Percentiles rank a stretch among this genome's conserved stretches.
Evolutionary conservation across 2,329 filamentous ascomycete genomes (phyloP).

Genomic region (Ophiostoma sp.): DNA sequence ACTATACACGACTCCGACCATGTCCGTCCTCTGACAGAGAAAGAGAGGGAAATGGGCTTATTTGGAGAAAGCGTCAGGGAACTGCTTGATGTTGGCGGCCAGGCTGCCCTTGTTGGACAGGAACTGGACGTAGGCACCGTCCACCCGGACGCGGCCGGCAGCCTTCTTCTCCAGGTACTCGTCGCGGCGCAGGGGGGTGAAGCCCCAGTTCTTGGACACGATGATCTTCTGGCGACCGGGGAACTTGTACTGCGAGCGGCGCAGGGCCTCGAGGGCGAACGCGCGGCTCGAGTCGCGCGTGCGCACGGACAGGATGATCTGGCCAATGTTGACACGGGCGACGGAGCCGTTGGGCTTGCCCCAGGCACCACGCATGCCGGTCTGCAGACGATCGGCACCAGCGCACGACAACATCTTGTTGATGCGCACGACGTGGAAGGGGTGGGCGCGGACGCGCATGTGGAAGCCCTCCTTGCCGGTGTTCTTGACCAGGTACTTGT

Average conservation of each 20-base stretch:
- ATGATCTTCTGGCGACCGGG: slow-evolving; percentile 99
- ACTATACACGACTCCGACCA: neutral
- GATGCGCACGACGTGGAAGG: slow-evolving; percentile 99
- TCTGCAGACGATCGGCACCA: slow-evolving; percentile 99
- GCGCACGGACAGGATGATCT: slow-evolving; percentile 95
- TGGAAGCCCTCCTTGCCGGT: slow-evolving; percentile 70
- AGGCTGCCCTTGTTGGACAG: slow-evolving; percentile 87
- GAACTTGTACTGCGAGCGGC: slow-evolving; percentile 99
- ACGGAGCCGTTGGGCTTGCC: slow-evolving; percentile 99
- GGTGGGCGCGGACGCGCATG: slow-evolving; percentile 80
- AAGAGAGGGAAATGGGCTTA: slow-evolving; percentile 27
- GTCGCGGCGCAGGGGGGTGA: slow-evolving; percentile 95
- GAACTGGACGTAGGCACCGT: slow-evolving; percentile 99
- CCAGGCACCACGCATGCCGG: slow-evolving; percentile 99
- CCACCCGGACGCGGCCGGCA: slow-evolving; percentile 87
- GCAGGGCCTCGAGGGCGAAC: slow-evolving; percentile 94
- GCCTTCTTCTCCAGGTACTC: slow-evolving; percentile 96
- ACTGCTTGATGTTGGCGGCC: slow-evolving; percentile 81
- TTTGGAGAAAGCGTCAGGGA: slow-evolving; percentile 81
- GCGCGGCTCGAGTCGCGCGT: slow-evolving; percentile 91
- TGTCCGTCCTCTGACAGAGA: neutral
- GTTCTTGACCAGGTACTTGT: slow-evolving; percentile 70
- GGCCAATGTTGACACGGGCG: slow-evolving; percentile 99
- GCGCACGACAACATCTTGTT: slow-evolving; percentile 99
- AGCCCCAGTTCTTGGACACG: slow-evolving; percentile 99